phyloP scores from a whole-genome alignment of 495 filamentous ascomycete genomes.

The Daldinia childiae region DNA sequence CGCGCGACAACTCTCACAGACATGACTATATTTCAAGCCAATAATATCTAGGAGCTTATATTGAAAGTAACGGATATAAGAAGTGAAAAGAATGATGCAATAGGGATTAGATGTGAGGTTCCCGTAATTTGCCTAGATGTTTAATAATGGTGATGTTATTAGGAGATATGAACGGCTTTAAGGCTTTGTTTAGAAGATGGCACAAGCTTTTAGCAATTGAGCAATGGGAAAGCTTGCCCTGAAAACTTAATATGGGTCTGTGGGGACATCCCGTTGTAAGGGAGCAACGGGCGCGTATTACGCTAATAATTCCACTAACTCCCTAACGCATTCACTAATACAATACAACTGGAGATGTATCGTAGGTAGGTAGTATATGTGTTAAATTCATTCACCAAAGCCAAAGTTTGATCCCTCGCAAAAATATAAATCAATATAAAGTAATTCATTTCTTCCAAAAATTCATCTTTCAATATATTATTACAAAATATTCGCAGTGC shows the following conservation, averaged over 20 bases:
- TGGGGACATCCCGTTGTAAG: conserved; percentile 31
- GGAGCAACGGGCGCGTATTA: conserved; percentile 30
- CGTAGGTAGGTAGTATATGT: too few relatives aligned
- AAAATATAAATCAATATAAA: neutral
- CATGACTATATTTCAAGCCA: conserved; percentile 51
- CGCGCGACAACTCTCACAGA: conserved; percentile 88
- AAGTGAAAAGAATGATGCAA: conserved; percentile 16
- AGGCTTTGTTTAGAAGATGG: conserved; percentile 35
- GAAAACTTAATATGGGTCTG: conserved; percentile 19
- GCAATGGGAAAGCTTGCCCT: conserved; percentile 26
- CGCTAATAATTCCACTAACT: conserved; percentile 5
- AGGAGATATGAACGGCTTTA: neutral
- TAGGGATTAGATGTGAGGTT: conserved; percentile 1
- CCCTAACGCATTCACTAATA: neutral
- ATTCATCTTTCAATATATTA: neutral
- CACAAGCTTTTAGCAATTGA: conserved; percentile 31
- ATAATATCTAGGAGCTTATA: conserved; percentile 2
- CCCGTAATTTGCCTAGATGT: conserved; percentile 1
- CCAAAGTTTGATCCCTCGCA: neutral
- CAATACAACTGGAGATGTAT: too few relatives aligned
- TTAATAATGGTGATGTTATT: conserved; percentile 37
- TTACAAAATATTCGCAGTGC: neutral
- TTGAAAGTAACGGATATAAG: neutral
- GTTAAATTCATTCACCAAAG: neutral
- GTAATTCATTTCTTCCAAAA: neutral